Evolutionary conservation across 768 basidiomycete species (phyloP), one percentile per base, ranked within the genome.

Genomic region (Phlebiopsis gigantea): DNA sequence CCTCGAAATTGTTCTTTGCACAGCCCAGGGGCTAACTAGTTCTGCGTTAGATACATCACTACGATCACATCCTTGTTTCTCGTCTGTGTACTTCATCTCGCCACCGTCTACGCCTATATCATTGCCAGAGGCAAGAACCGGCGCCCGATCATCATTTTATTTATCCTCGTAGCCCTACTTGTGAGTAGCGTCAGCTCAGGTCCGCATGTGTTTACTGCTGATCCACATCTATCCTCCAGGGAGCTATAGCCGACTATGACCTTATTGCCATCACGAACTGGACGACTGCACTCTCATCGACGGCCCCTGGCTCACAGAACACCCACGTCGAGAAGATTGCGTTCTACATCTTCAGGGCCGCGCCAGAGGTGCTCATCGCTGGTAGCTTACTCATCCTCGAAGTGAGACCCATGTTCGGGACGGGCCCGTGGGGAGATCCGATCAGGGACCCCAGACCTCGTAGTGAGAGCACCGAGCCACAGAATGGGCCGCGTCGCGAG

Each of bases 271-370:
- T 30, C 9, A 12, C 10, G 8, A 25, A 24, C 30, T 25, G 51
- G 28, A 58, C 57, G 12, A 17, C 46, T 25, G 6, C 42, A 5
- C 44, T 54, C 25, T 44, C 25, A 7, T 28, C 42, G 7, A 55
- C 21, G 6, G 59, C 42, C 4, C 55, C 52, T 10, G 52, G 56
- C 45, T 49, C 61, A 29, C 59, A 58, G 46, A 62, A 62, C 55
- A 42, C 29, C 5, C 5, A 28, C 15, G 19, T 24, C 22, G 46
- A 45, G 15, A 64, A 64, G 53, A 52, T 34, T n/a, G 24, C 52
- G 41, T 64, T 62, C 57, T 64, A 62, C 53, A 46, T 60, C 51
- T 59, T 64, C 46, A 58, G 61, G 29, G 53, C 51, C 25, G 52
- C 59, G 1, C 57, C 61, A 25, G 63, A 64, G 46, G 53, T 49